Percentiles rank a stretch among this genome's conserved stretches.
Conservation (phyloP, 1,139 yeast genomes). For the Blastobotrys proliferans region DNA sequence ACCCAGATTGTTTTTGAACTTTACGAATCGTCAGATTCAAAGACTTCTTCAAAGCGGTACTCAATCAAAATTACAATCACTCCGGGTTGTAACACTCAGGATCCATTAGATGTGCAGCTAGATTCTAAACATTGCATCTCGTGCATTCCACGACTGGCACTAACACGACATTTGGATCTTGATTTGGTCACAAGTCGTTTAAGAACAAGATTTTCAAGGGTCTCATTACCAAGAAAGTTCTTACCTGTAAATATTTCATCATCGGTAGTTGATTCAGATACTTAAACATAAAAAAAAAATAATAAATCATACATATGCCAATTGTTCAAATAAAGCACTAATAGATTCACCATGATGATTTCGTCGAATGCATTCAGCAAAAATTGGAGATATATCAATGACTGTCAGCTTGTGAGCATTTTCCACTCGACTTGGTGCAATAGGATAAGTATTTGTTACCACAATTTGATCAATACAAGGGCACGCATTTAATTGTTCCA, state of each 20-base stretch:
- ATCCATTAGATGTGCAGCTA: constrained; percentile 92
- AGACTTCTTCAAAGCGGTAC: constrained; percentile 69
- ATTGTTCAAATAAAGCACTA: constrained; percentile 83
- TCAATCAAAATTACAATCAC: constrained; percentile 84
- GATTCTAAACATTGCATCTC: constrained; percentile 97
- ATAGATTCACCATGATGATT: constrained; percentile 97
- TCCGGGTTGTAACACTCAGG: constrained; percentile 98
- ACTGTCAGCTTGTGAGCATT: constrained; percentile 66
- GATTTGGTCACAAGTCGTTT: constrained; percentile 82
- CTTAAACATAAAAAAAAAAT: constrained; percentile 5
- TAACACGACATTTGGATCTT: constrained; percentile 91
- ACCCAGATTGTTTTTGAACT: constrained; percentile 94
- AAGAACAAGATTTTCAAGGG: constrained; percentile 78
- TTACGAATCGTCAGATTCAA: constrained; percentile 59
- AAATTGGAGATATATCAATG: constrained; percentile 89
- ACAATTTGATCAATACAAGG: constrained; percentile 82
- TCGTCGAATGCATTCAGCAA: constrained; percentile 97
- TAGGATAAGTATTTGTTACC: constrained; percentile 95
- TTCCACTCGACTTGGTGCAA: constrained; percentile 55
- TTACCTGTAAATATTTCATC: constrained; percentile 35
- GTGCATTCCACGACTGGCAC: constrained; percentile 83
- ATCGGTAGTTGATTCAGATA: neutral
- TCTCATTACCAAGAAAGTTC: constrained; percentile 69
- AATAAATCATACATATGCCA: constrained; percentile 34
- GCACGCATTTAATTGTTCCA: constrained; percentile 72